Percentiles rank a stretch among this genome's conserved stretches.
phyloP scores from a whole-genome alignment of 148 eudicot genomes.

The Amaranthus palmeri region DNA sequence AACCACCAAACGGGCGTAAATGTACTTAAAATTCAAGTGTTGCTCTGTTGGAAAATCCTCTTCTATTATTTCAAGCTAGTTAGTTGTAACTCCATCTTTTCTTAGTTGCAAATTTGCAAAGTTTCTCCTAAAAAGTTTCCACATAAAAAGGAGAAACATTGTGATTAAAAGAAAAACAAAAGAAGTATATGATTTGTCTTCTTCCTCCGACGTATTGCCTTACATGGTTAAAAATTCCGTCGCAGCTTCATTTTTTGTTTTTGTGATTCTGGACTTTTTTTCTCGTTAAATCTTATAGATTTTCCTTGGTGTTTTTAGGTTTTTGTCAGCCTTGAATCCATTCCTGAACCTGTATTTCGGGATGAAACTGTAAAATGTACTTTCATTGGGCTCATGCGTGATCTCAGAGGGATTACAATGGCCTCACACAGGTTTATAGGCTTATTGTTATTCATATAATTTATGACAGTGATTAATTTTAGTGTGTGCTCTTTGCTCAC shows the following conservation, averaged over 20 bases:
- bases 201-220: neutral
- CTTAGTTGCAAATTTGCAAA: too few species aligned
- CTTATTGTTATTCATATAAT: neutral
- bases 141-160: too few species aligned
- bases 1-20: neutral
- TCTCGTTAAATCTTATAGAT: neutral
- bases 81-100: too few species aligned
- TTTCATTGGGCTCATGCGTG: slow-evolving; percentile 82
- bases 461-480: neutral
- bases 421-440: slow-evolving; percentile 64
- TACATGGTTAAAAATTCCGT: neutral
- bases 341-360: slow-evolving; percentile 63
- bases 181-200: too few species aligned
- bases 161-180: too few species aligned
- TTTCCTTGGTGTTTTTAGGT: slow-evolving; percentile 38
- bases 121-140: too few species aligned
- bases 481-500: neutral
- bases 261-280: neutral
- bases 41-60: neutral
- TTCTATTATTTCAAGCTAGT: too few species aligned
- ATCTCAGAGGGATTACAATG: slow-evolving; percentile 86
- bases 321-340: slow-evolving; percentile 62
- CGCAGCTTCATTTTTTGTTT: neutral
- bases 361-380: slow-evolving; percentile 72
- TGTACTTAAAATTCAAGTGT: neutral